A percentile compares a stretch with the other conserved stretches of the same genome.
Evolutionary conservation across 768 basidiomycete genomes (phyloP).

Genomic region (Mycena galericulata): DNA sequence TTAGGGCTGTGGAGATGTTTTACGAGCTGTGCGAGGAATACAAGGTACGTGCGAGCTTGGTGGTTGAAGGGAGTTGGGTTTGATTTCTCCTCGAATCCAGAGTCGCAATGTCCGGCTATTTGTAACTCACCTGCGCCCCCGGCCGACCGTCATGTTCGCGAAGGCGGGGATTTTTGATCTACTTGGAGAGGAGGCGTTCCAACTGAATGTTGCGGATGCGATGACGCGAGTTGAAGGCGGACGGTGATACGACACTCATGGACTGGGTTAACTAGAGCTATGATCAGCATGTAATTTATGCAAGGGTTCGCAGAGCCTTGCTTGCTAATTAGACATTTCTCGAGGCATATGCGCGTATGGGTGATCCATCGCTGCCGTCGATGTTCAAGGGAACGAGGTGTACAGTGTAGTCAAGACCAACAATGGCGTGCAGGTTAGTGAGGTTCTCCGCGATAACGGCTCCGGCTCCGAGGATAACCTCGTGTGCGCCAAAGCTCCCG

Average conservation of each 20-base stretch:
- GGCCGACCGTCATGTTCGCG: conserved; percentile 54
- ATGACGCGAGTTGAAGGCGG: conserved; percentile 55
- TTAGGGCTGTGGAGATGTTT: conserved; percentile 87
- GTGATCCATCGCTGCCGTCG: conserved; percentile 73
- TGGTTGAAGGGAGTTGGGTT: background rate
- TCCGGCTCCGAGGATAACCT: conserved; percentile 68
- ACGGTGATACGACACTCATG: background rate
- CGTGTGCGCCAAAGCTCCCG: conserved; percentile 64
- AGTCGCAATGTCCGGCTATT: conserved; percentile 63
- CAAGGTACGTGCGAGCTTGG: conserved; percentile 56
- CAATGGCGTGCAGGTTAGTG: conserved; percentile 61
- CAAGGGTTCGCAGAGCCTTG: background rate
- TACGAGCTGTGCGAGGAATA: conserved; percentile 84
- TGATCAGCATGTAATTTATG: conserved; percentile 17
- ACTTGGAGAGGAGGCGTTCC: conserved; percentile 60
- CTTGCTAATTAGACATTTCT: background rate
- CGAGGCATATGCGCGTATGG: conserved; percentile 75
- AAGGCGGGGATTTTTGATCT: conserved; percentile 66
- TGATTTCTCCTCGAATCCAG: conserved; percentile 43
- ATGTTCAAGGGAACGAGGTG: conserved; percentile 71
- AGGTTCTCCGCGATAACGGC: conserved; percentile 81
- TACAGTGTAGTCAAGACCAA: conserved; percentile 54
- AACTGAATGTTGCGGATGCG: conserved; percentile 63
- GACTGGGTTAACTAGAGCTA: conserved; percentile 6
- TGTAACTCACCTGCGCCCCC: conserved; percentile 61